A percentile compares a stretch with the other conserved stretches of the same genome.
Conservation (phyloP, 1,139 yeast genomes). For the Zygoascus sp. region DNA sequence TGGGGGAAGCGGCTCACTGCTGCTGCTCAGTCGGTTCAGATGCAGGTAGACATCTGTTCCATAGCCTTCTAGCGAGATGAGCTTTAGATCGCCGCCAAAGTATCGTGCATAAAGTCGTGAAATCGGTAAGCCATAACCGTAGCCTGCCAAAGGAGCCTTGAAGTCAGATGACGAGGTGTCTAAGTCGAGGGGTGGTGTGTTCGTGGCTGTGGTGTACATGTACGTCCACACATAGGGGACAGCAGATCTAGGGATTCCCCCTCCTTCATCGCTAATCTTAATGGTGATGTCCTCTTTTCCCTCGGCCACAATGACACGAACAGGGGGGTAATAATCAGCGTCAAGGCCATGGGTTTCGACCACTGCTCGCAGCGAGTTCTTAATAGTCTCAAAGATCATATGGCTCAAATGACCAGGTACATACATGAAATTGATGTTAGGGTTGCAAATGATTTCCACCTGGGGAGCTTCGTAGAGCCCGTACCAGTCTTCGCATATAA, state of each 20-base stretch:
- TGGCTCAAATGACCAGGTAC: slow-evolving; percentile 89
- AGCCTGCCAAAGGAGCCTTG: slow-evolving; percentile 92
- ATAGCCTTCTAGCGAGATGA: slow-evolving; percentile 89
- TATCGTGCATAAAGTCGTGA: slow-evolving; percentile 82
- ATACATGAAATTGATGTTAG: slow-evolving; percentile 71
- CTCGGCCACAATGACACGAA: slow-evolving; percentile 83
- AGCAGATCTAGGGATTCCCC: slow-evolving; percentile 84
- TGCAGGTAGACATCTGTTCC: slow-evolving; percentile 92
- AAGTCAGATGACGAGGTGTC: slow-evolving; percentile 50
- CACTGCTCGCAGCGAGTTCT: slow-evolving; percentile 79
- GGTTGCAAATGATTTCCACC: slow-evolving; percentile 69
- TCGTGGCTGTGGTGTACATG: slow-evolving; percentile 79
- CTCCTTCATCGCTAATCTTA: slow-evolving; percentile 90
- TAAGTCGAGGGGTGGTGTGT: slow-evolving; percentile 63
- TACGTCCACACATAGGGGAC: slow-evolving; percentile 89
- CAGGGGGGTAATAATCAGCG: slow-evolving; percentile 71
- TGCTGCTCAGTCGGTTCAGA: slow-evolving; percentile 54
- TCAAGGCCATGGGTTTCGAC: slow-evolving; percentile 62
- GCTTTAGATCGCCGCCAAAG: slow-evolving; percentile 84
- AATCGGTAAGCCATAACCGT: slow-evolving; percentile 87
- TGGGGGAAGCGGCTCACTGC: slow-evolving; percentile 43
- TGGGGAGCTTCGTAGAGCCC: slow-evolving; percentile 79
- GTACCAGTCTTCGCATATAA: slow-evolving; percentile 83
- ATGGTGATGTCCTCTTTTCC: slow-evolving; percentile 92
- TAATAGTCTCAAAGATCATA: slow-evolving; percentile 80